Evolutionary conservation across 1,284 basidiomycete species (phyloP), one percentile per base, ranked within the genome.

Genomic region (Singerocomus inundabilis): DNA sequence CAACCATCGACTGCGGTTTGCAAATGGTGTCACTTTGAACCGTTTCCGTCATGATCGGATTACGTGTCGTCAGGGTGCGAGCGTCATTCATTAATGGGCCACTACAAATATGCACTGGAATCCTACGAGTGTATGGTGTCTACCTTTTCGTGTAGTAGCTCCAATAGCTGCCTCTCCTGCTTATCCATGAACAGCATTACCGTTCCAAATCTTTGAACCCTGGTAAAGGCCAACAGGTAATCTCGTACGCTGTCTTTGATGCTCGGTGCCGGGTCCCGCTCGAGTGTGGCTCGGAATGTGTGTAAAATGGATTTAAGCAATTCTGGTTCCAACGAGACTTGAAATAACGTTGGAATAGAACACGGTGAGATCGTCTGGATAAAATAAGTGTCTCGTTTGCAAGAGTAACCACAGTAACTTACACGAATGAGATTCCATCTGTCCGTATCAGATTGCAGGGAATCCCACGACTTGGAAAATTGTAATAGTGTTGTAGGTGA

Each of bases 241-340:
- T 70, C 70, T 34, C 64, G 48, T 6, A 66, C 51, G 47, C 66
- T 15, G 75, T 69, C n/a, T 53, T 54, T 57, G 28, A 53, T 58
- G 28, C 54, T 54, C 24, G 21, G 44, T 49, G 49, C 48, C 13
- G 35, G 45, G 53, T 53, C 55, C 41, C 50, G 47, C 16, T 60
- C 55, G 40, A 82, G 61, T 0, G 75, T 63, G 0, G 60, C 58
- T 13, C 62, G 62, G 49, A 86, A 78, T 6, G 74, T 76, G 33
- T 72, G 66, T 12, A 88, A 66, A 21, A 89, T 72, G 2, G 79
- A 76, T 4, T 72, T 72, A 8, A 91, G 74, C 15, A 85, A 59
- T 1, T 72, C 61, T 0, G 88, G 77, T 40, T 88, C 86, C 26
- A 91, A 72, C 0, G 85, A 85, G 0, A 72, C 79, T 58, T 84